Base-by-base conservation (phyloP, 306 rosid genomes). In the Pachyrhizus erosus region DNA sequence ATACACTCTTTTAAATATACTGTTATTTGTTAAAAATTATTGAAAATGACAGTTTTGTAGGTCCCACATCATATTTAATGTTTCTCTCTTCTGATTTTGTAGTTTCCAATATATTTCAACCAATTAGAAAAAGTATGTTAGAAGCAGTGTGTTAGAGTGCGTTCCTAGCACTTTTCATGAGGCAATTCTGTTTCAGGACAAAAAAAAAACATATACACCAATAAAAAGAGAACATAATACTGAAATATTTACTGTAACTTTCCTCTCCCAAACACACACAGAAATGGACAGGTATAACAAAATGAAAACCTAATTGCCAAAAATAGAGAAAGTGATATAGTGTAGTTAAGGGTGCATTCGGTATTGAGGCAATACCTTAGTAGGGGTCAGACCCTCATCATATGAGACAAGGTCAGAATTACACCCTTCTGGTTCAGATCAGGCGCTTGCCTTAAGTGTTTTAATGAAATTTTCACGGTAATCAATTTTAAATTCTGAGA, bases 221-320 rank as follows among this genome's bases (percentile, higher is more conserved):
- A 79, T 31, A 34, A 70, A 64, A 77, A 70, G 18, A 46, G 46
- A 26, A 67, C 10, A 62, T 24, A 34, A 46, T 12, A 71, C 18
- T 14, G 60, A 82, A 52, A 66, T 48, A 5, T 8, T n/a, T 27
- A 29, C 42, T 33, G 15, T 5, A 12, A 54, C 65, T 48, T 67
- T 23, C 24, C 31, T 60, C 54, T 15, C 79, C 51, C 46, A 6
- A 40, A 40, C 4, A 52, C 14, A 52, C 14, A 54, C 5, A 76
- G 18, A 61, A 31, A 43, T 27, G 40, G 11, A 37, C 10, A 77
- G 33, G 27, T 37, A 75, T 37, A 67, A 39, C 37, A 75, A 78
- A 51, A 67, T 67, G n/a, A 20, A 7, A 78, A 77, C 15, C 12
- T 64, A 64, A 46, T 20, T 31, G 20, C 48, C 23, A 15, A 33